Evolutionary conservation across 805 yeast species (phyloP).

Genomic region (Sugiyamaella smithiae): DNA sequence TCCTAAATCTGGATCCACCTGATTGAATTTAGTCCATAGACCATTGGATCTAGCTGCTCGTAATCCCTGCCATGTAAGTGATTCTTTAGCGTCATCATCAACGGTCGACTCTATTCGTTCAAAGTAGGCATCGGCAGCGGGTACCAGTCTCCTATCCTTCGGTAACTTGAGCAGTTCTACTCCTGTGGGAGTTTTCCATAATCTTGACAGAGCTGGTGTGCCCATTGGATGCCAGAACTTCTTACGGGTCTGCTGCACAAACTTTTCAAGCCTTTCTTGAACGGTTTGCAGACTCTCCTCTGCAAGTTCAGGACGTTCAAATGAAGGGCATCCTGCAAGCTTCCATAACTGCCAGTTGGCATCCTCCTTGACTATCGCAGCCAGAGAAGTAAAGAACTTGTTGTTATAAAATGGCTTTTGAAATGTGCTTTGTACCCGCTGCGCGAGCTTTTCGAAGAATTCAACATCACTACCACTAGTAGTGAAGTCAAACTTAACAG

Average conservation of each 20-base stretch:
- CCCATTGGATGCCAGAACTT: constrained; percentile 33
- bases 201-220: constrained; percentile 31
- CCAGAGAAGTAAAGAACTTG: constrained; percentile 19
- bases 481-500: constrained; percentile 24
- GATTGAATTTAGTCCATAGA: constrained; percentile 38
- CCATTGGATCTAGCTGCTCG: constrained; percentile 39
- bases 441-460: constrained; percentile 18
- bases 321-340: constrained; percentile 29
- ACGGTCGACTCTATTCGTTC: constrained; percentile 11
- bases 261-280: constrained; percentile 8
- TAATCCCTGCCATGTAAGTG: constrained; percentile 43
- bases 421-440: neutral
- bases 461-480: constrained; percentile 20
- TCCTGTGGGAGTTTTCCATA: constrained; percentile 44
- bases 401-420: constrained; percentile 18
- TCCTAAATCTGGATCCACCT: constrained; percentile 38
- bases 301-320: constrained; percentile 23
- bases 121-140: constrained; percentile 27
- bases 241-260: constrained; percentile 21
- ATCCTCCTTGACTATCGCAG: constrained; percentile 26
- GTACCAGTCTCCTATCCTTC: constrained; percentile 18
- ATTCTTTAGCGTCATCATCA: constrained; percentile 26
- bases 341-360: constrained; percentile 36
- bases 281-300: constrained; percentile 8
- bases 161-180: constrained; percentile 32